Base-by-base conservation (phyloP, 2,329 filamentous ascomycete genomes). In the Fusarium domesticum region DNA sequence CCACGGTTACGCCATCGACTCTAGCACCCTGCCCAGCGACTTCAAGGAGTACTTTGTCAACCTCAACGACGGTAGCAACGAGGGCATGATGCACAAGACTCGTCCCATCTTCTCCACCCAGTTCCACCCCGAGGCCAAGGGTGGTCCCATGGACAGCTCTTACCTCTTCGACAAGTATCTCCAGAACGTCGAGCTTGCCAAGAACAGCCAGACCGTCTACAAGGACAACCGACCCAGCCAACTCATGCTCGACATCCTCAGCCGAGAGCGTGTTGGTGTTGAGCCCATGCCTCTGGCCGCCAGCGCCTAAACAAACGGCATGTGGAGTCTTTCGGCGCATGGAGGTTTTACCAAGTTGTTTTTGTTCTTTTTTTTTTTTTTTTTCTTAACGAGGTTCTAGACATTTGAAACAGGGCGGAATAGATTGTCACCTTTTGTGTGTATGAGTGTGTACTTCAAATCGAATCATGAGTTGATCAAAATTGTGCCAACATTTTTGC, bases 11-110 rank as follows among this genome's bases (percentile, higher is more conserved):
- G 93, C 92, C 34, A 88, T 98, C 47, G 92, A 97, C 64, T 81
- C 87, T 6, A 77, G 79, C 47, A 96, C 89, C 10, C 77, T 98
- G 32, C 82, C 88, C 42, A 75, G 73, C 43, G 90, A 96, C 30
- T 98, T 90, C 83, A 93, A 91, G 78, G 92, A 96, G 70, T 97
- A 95, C 78, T 98, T 97, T 67, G 85, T 95, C 70, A 97, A 98
- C 77, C 77, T 97, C 56, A 98, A 97, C 71, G 93, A 98, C 65
- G 89, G 90, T 51, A 92, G 87, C 70, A 98, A 98, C 70, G 93
- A 98, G 76, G 92, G 83, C 48, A 89, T 98, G 83, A 90, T 96
- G 67, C 93, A 98, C 80, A 90, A 87, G 72, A 87, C 87, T 46
- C 88, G 92, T 28, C 93, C 93, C 51, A 98, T 98, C 67, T 97